phyloP scores from a whole-genome alignment of 345 rosid species.

The Schrenkiella parvula region DNA sequence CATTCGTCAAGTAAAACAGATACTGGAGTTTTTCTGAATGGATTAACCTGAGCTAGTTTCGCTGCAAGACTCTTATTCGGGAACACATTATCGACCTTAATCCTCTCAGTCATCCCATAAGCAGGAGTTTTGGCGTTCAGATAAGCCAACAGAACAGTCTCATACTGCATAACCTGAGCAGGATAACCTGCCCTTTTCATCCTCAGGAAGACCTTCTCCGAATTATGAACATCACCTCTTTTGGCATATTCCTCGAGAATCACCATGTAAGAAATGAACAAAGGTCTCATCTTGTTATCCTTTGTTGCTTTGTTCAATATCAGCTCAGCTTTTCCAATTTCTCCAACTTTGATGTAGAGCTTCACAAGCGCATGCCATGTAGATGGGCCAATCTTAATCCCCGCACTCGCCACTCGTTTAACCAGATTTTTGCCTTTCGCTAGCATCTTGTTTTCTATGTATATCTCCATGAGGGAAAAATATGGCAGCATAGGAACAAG shows the following conservation, averaged over 20 bases:
- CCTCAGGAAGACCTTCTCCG: constrained; percentile 71
- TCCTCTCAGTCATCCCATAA: constrained; percentile 81
- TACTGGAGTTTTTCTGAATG: constrained; percentile 61
- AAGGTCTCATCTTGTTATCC: constrained; percentile 50
- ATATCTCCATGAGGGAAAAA: constrained; percentile 59
- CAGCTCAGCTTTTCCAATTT: constrained; percentile 76
- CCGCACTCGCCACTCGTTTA: constrained; percentile 57
- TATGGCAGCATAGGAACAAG: constrained; percentile 46
- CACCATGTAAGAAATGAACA: constrained; percentile 53
- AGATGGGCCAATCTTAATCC: constrained; percentile 57
- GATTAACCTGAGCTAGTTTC: constrained; percentile 51
- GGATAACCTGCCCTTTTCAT: constrained; percentile 64
- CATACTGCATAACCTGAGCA: constrained; percentile 56
- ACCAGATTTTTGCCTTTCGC: constrained; percentile 65
- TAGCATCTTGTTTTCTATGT: constrained; percentile 68
- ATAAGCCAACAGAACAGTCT: constrained; percentile 51
- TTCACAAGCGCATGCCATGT: constrained; percentile 77
- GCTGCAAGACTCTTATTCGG: constrained; percentile 51
- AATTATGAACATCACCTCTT: constrained; percentile 76
- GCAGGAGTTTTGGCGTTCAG: constrained; percentile 59
- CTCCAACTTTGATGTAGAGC: constrained; percentile 70
- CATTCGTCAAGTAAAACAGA: constrained; percentile 56
- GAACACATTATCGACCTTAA: constrained; percentile 75
- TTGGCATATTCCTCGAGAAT: constrained; percentile 66
- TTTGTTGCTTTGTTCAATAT: constrained; percentile 55